Evolutionary conservation across 1,139 yeast species (phyloP), one percentile per base, ranked within the genome.

Genomic region (Zygosaccharomyces pseudobailii): DNA sequence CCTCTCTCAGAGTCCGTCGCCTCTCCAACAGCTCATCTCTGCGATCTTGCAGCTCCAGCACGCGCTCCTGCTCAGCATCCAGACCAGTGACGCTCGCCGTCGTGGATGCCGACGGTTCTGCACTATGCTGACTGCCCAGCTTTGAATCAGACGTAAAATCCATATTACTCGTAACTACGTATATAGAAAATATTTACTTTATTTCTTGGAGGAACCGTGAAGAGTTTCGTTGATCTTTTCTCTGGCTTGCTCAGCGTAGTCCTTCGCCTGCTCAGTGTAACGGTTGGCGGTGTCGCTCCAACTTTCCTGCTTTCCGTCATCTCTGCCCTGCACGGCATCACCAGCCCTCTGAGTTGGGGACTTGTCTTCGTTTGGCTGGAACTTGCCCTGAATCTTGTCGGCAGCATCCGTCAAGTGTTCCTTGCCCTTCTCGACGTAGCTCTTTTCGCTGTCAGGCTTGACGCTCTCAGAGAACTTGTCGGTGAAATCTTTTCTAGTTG

Each of bases 401-500:
- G 73, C 74, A 35, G 72, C 66, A 65, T 78, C 84, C 49, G 95
- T 83, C 54, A 79, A 81, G 36, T 67, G 52, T 73, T 88, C 96
- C 75, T 84, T 83, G 56, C 81, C 82, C 71, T 83, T 72, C 61
- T 87, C 84, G 38, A 72, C 68, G 58, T 74, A 71, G 41, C 82
- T 57, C 75, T 88, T 88, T 67, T 85, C 76, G 47, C 79, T 70
- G 54, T 87, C 83, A 64, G 96, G 96, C 59, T 79, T 86, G 47
- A 85, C 54, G 42, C 77, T 64, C 75, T 87, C 95, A 49, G 73
- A 46, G 55, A 78, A 71, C 72, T 87, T 87, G 67, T 82, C 84
- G 57, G 83, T 60, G 63, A 88, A 75, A 65, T 75, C 71, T 71
- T 87, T 87, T 84, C 95, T 85, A 59, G 87, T 87, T 53, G 76